A percentile compares a stretch with the other conserved stretches of the same genome.
These are phyloP conservation scores for Luvunga scandens DNA, from an alignment of 345 rosid genomes.

Conservation along the genomic window DNA sequence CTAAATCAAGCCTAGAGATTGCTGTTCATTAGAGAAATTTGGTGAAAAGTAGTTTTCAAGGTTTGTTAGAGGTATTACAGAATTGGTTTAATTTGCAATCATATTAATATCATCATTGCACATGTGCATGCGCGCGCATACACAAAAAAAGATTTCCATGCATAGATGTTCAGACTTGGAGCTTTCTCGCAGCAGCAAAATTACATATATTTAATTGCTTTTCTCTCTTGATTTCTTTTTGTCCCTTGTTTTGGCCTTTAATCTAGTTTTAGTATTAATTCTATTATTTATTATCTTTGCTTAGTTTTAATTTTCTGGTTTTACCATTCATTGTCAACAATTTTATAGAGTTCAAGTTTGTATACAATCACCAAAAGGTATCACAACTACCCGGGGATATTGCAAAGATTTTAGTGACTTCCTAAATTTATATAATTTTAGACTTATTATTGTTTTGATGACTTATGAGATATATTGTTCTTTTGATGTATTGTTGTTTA, in stretches of 20 bases:
- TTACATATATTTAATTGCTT: too few relatives aligned
- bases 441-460: too few relatives aligned
- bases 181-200: too few relatives aligned
- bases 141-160: not conserved
- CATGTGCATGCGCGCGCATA: not conserved
- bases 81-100: not conserved
- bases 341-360: conserved; percentile 92
- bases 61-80: not conserved
- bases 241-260: not conserved
- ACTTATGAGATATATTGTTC: too few relatives aligned
- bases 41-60: not conserved
- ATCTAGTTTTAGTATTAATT: not conserved
- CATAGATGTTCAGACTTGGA: not conserved
- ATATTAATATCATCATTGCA: not conserved
- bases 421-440: conserved; percentile 36
- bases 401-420: conserved; percentile 83
- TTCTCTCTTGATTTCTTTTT: not conserved
- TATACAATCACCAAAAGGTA: conserved; percentile 79
- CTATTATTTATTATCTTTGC: not conserved
- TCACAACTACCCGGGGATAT: conserved; percentile 52
- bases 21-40: not conserved
- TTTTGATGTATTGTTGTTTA: too few relatives aligned
- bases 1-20: not conserved
- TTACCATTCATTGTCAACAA: conserved; percentile 47
- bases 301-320: conserved; percentile 3